Conservation (phyloP, 768 basidiomycete genomes). For the Coprinopsis cinerea region DNA sequence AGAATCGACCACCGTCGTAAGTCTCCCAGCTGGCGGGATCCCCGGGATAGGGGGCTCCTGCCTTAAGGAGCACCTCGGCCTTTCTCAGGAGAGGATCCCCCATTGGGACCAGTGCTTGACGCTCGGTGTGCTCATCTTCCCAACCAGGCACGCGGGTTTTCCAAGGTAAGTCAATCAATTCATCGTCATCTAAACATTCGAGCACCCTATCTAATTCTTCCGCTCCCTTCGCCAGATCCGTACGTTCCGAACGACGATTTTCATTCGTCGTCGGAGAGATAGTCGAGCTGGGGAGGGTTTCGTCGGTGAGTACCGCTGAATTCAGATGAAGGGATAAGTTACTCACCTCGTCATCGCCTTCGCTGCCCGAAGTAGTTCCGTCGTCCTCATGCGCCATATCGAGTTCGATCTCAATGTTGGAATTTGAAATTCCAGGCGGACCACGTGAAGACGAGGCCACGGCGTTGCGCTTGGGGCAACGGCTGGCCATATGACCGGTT, state of each 20-base stretch:
- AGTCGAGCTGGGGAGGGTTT: too few species aligned
- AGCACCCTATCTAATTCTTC: too few species aligned
- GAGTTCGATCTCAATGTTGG: background rate
- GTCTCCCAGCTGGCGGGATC: background rate
- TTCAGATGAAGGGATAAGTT: too few species aligned
- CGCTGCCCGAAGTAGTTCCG: background rate
- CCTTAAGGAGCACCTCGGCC: background rate
- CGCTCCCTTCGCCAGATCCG: too few species aligned
- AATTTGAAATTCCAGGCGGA: background rate
- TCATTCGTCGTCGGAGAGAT: too few species aligned
- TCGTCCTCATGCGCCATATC: background rate
- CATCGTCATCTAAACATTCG: too few species aligned
- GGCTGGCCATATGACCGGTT: constrained; percentile 17
- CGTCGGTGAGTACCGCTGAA: too few species aligned
- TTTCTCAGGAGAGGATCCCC: background rate
- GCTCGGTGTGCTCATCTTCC: background rate
- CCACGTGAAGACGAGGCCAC: background rate
- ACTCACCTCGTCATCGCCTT: background rate
- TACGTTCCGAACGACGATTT: too few species aligned
- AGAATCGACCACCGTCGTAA: background rate
- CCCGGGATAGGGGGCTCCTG: background rate
- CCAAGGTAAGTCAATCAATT: background rate
- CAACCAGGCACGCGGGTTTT: background rate
- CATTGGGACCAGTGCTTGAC: background rate
- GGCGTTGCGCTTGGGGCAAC: constrained; percentile 17